Conservation (phyloP, 1,284 basidiomycete species). For the Cutaneotrichosporon cavernicola region DNA sequence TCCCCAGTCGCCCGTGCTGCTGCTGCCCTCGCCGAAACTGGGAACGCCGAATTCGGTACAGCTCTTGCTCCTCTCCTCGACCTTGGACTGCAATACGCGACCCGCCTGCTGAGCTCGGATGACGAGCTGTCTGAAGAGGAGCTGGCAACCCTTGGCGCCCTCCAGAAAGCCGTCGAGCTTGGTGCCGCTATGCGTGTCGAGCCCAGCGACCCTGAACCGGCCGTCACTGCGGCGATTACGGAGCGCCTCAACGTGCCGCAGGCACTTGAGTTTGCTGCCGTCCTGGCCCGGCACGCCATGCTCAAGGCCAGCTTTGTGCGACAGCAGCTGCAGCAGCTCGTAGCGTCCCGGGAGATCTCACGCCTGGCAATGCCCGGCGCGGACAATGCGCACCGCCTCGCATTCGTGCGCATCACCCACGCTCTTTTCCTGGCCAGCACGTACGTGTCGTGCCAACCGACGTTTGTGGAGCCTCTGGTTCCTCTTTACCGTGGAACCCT, state of each 20-base stretch:
- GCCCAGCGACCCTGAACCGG: constrained; percentile 67
- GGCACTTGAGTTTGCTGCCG: constrained; percentile 58
- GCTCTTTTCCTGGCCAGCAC: constrained; percentile 72
- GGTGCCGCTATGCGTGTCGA: constrained; percentile 22
- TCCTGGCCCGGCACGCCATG: constrained; percentile 52
- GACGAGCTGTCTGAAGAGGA: constrained; percentile 23
- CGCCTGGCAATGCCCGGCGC: constrained; percentile 57
- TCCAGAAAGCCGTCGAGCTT: constrained; percentile 14
- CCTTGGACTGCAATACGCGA: constrained; percentile 30
- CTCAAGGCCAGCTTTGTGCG: constrained; percentile 59
- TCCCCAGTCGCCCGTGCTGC: constrained; percentile 14
- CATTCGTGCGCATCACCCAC: constrained; percentile 61
- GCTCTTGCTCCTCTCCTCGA: constrained; percentile 25
- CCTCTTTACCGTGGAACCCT: constrained; percentile 71
- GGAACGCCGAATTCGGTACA: constrained; percentile 7
- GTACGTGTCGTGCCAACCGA: constrained; percentile 74
- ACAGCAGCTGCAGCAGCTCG: constrained; percentile 40
- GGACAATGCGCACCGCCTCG: constrained; percentile 62
- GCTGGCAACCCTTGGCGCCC: constrained; percentile 9
- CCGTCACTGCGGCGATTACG: constrained; percentile 67
- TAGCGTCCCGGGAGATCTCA: constrained; percentile 56
- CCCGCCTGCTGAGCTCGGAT: constrained; percentile 27
- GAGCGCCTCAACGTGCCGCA: constrained; percentile 57
- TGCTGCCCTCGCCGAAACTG: neutral
- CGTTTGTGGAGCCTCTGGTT: constrained; percentile 72